These are phyloP conservation scores for Echium plantagineum DNA, from an alignment of 257 asterid genomes.

Conservation along the genomic window DNA sequence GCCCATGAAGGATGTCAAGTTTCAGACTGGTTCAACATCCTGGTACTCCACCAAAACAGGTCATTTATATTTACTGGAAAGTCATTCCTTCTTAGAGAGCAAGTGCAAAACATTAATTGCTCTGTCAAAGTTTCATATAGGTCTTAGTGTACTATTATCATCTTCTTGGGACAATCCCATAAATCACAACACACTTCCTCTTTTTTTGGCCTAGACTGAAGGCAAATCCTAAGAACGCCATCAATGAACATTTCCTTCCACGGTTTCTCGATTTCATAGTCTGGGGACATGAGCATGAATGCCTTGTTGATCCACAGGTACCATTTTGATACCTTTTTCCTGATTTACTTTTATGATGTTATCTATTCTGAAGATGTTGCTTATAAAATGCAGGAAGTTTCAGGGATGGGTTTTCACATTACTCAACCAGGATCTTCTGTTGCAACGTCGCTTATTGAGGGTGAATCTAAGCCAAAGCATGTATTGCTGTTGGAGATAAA, in stretches of 20 bases:
- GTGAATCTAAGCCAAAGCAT: constrained; percentile 95
- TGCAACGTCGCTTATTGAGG: constrained; percentile 93
- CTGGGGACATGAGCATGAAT: constrained; percentile 99
- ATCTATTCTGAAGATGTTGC: constrained; percentile 14
- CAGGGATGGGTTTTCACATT: constrained; percentile 99
- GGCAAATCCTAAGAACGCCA: constrained; percentile 95
- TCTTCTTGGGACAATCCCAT: constrained; percentile 10
- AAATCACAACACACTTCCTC: constrained; percentile 9
- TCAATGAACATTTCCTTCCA: constrained; percentile 93
- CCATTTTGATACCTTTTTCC: constrained; percentile 11
- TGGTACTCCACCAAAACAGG: constrained; percentile 96
- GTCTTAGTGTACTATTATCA: constrained; percentile 3
- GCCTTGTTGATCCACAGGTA: constrained; percentile 98
- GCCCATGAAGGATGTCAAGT: constrained; percentile 69
- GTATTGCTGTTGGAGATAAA: constrained; percentile 91
- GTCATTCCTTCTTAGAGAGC: not conserved
- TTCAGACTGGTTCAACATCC: constrained; percentile 95
- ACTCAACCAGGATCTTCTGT: constrained; percentile 99
- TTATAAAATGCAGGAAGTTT: constrained; percentile 64
- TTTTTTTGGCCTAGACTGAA: constrained; percentile 57
- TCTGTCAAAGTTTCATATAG: constrained; percentile 6
- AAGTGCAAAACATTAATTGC: not conserved
- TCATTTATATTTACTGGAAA: constrained; percentile 9
- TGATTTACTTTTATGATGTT: constrained; percentile 10
- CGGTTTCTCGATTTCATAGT: constrained; percentile 89